Percentiles rank a stretch among this genome's conserved stretches.
phyloP scores from a whole-genome alignment of 192 early-diverging fungal species.

The Umbelopsis isabellina region DNA sequence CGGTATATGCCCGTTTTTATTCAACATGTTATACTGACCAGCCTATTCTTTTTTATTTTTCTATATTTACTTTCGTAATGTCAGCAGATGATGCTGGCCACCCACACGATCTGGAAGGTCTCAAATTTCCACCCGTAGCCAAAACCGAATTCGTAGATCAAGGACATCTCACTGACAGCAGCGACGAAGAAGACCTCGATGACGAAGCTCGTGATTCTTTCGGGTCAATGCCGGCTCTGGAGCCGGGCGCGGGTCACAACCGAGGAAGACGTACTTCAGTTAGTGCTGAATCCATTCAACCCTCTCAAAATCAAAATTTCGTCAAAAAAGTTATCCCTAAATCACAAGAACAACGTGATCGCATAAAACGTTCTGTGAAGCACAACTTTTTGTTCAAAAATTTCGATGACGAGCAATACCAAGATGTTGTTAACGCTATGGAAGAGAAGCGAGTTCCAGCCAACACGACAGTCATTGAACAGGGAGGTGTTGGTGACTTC shows the following conservation, averaged over 20 bases:
- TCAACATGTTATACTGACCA: neutral
- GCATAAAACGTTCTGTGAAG: conserved; percentile 79
- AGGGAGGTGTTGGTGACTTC: conserved; percentile 96
- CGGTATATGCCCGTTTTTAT: conserved; percentile 6
- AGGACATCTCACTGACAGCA: conserved; percentile 10
- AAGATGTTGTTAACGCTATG: conserved; percentile 97
- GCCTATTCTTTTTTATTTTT: neutral
- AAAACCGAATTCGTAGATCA: conserved; percentile 2
- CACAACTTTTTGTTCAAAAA: conserved; percentile 95
- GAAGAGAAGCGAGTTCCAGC: conserved; percentile 82
- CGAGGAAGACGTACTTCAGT: conserved; percentile 92
- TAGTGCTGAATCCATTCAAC: conserved; percentile 96
- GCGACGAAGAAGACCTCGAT: conserved; percentile 51
- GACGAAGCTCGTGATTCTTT: conserved; percentile 71
- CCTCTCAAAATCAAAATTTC: conserved; percentile 78
- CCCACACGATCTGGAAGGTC: conserved; percentile 6
- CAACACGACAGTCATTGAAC: conserved; percentile 83
- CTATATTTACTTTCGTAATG: neutral
- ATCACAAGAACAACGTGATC: conserved; percentile 78
- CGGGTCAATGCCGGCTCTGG: conserved; percentile 35
- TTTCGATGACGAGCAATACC: conserved; percentile 94
- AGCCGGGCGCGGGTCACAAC: conserved; percentile 68
- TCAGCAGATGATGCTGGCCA: conserved; percentile 11
- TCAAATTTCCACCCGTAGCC: conserved; percentile 14
- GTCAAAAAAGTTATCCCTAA: conserved; percentile 90